These are phyloP conservation scores for Suhomyces tanzawaensis DNA, from an alignment of 805 yeast genomes.

Conservation along the genomic window DNA sequence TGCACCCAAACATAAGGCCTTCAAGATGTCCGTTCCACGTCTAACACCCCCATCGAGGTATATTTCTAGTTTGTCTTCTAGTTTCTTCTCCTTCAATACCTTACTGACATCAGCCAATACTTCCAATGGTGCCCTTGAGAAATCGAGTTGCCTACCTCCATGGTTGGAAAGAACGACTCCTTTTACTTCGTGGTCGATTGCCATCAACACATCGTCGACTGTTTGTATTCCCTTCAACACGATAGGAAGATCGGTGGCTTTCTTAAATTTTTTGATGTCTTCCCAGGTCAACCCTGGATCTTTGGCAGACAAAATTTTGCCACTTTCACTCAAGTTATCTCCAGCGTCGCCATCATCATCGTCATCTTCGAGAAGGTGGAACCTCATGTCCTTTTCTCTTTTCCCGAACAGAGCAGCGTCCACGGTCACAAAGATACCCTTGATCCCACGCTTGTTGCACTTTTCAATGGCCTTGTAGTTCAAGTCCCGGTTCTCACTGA, in stretches of 20 bases:
- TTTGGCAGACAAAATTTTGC: slow-evolving; percentile 39
- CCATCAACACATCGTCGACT: slow-evolving; percentile 60
- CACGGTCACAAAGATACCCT: slow-evolving; percentile 52
- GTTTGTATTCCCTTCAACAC: slow-evolving; percentile 63
- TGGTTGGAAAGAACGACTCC: slow-evolving; percentile 72
- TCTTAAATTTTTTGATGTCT: slow-evolving; percentile 39
- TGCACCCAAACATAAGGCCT: slow-evolving; percentile 77
- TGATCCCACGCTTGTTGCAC: slow-evolving; percentile 39
- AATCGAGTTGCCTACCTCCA: slow-evolving; percentile 73
- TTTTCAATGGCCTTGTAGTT: slow-evolving; percentile 32
- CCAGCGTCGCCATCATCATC: slow-evolving; percentile 19
- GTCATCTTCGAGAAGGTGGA: slow-evolving; percentile 24
- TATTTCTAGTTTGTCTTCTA: slow-evolving; percentile 55
- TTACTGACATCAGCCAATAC: slow-evolving; percentile 55
- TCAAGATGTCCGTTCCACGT: slow-evolving; percentile 73
- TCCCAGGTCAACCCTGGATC: slow-evolving; percentile 41
- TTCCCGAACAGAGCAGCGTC: slow-evolving; percentile 55
- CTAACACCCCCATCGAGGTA: slow-evolving; percentile 77
- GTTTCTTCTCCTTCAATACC: slow-evolving; percentile 38
- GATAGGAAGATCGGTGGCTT: slow-evolving; percentile 38
- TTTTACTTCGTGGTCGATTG: slow-evolving; percentile 55
- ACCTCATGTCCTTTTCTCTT: slow-evolving; percentile 49
- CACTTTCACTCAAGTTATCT: slow-evolving; percentile 21
- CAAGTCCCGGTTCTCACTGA: slow-evolving; percentile 34
- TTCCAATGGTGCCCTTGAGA: slow-evolving; percentile 58